Evolutionary conservation across 1,284 basidiomycete genomes (phyloP).

Genomic region (Exobasidium cylindrosporum): DNA sequence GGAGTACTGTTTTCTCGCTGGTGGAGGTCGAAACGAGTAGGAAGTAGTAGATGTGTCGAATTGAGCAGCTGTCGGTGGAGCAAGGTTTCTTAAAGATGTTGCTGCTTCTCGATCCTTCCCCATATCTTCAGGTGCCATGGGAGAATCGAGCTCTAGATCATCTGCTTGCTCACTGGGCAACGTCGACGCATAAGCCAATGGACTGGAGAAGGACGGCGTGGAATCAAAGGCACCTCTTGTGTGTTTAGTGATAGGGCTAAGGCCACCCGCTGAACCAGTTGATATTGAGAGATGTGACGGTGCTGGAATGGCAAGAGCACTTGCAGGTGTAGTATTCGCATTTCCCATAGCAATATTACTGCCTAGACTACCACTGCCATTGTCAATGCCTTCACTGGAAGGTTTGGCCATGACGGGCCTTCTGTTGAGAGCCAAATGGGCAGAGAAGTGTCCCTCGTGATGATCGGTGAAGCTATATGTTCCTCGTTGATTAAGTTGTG

Average conservation of each 20-base stretch:
- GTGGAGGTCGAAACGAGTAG: background rate
- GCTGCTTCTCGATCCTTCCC: background rate
- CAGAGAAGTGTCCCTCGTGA: too few relatives aligned
- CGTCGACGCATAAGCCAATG: slow-evolving; percentile 45
- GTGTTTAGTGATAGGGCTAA: slow-evolving; percentile 12
- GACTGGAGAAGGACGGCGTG: slow-evolving; percentile 50
- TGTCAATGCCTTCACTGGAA: background rate
- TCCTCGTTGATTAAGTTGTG: too few relatives aligned
- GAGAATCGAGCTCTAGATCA: slow-evolving; percentile 17
- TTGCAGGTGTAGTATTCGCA: slow-evolving; percentile 3
- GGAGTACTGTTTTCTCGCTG: background rate
- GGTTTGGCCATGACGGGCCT: background rate
- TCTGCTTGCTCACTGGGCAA: slow-evolving; percentile 34
- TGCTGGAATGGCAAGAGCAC: background rate
- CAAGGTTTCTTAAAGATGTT: background rate
- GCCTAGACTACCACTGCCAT: background rate
- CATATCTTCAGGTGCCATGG: background rate
- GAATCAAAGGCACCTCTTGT: slow-evolving; percentile 21
- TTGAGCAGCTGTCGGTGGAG: background rate
- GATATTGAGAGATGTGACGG: background rate
- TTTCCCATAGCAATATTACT: slow-evolving; percentile 2
- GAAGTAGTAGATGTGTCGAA: background rate
- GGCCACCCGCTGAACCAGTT: background rate
- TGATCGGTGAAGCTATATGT: too few relatives aligned
- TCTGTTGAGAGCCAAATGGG: background rate